A percentile compares a stretch with the other conserved stretches of the same genome.
phyloP scores from a whole-genome alignment of 129 eudicot species.

The Glebionis coronaria region DNA sequence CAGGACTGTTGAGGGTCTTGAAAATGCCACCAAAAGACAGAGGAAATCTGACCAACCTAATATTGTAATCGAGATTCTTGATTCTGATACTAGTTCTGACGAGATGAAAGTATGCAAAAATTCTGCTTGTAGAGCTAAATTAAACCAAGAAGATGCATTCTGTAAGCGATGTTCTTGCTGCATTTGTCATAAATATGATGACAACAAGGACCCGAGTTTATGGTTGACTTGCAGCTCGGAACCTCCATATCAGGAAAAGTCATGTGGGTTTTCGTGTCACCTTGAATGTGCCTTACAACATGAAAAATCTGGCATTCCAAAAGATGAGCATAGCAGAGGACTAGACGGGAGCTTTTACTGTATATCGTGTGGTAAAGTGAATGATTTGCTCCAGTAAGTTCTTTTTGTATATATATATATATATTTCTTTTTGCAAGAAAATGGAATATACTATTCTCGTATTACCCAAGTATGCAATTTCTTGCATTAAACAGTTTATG shows the following conservation, averaged over 20 bases:
- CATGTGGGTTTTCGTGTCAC: slow-evolving; percentile 83
- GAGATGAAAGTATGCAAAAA: slow-evolving; percentile 49
- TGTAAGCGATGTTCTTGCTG: slow-evolving; percentile 93
- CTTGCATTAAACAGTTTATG: too few species aligned
- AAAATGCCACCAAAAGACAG: slow-evolving; percentile 51
- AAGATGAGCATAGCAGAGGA: slow-evolving; percentile 32
- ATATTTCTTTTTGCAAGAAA: slow-evolving; percentile 2
- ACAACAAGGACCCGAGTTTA: slow-evolving; percentile 84
- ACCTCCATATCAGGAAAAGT: slow-evolving; percentile 46
- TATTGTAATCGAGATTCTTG: slow-evolving; percentile 13
- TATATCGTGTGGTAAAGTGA: slow-evolving; percentile 73
- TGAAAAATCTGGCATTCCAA: slow-evolving; percentile 55
- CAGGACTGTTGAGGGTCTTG: too few species aligned
- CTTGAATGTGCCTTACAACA: slow-evolving; percentile 70
- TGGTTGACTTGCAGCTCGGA: slow-evolving; percentile 80
- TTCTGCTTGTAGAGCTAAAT: slow-evolving; percentile 71
- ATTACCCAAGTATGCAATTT: too few species aligned
- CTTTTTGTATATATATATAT: background rate
- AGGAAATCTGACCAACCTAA: slow-evolving; percentile 31
- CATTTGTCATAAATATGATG: slow-evolving; percentile 67
- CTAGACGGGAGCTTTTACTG: slow-evolving; percentile 71
- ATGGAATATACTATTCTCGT: too few species aligned
- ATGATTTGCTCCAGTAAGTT: slow-evolving; percentile 74
- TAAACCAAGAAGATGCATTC: slow-evolving; percentile 48
- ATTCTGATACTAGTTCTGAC: slow-evolving; percentile 14